Base-by-base conservation (phyloP, 495 filamentous ascomycete species). In the Sabuloglossum arenarium region DNA sequence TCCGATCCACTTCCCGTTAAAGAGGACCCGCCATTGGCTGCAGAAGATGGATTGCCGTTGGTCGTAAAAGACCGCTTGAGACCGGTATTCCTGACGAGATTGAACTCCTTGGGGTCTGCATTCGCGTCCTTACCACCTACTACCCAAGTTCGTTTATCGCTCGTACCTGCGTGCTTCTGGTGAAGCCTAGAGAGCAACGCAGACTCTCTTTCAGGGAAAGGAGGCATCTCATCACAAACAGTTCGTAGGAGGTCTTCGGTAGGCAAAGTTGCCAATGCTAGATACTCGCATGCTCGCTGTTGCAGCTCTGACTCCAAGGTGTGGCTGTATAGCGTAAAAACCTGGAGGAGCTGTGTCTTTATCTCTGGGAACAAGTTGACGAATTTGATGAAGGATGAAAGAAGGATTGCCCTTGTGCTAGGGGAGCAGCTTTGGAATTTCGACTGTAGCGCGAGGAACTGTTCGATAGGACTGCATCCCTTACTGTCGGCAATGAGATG, bases 321-420 rank as follows among this genome's bases (percentile, higher is more conserved):
- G 66, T 96, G 88, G 67, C 88, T 94, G 73, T 95, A 99, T 19
- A 86, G 71, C 47, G 79, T 75, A 71, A 99, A 99, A 27, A 94
- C 81, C 58, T 87, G 81, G 47, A 97, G 69, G 1, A 97, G 79
- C 66, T 95, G 90, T 0, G 88, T 85, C 64, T 97, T 99, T 70
- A 99, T 96, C 65, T 99, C 93, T 11, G 93, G 93, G 67, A 99
- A 99, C 45, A 99, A 71, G 67, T 97, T 97, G 67, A 99, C 85
- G 58, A 91, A 99, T 69, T 99, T 99, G 73, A 99, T 75, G 63
- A 94, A 97, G 5, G 79, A 87, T 0, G 89, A 95, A 45, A 99
- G 73, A 21, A 99, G 84, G 73, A 97, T 97, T 16, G 88, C 91
- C 59, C 87, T 75, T 1, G 93, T 94, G 59, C 82, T 84, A 16